These are phyloP conservation scores for Russula earlei DNA, from an alignment of 768 basidiomycete species.

Conservation along the genomic window DNA sequence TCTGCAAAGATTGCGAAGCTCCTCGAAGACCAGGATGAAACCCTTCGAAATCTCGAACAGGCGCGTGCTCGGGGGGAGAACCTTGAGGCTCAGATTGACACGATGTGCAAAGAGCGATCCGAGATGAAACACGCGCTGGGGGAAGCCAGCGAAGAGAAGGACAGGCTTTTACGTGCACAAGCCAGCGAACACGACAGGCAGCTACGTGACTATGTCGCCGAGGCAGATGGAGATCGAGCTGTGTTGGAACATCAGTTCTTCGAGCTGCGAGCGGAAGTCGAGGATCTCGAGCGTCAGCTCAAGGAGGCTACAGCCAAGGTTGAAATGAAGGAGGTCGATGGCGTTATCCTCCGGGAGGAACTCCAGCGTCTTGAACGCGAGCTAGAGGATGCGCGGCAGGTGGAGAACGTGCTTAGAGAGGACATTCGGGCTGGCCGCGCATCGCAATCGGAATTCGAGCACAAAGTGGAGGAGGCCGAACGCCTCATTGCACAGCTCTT, in stretches of 20 bases:
- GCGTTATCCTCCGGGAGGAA: slow-evolving; percentile 61
- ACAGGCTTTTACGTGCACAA: slow-evolving; percentile 61
- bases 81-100: slow-evolving; percentile 64
- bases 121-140: slow-evolving; percentile 58
- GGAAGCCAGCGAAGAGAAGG: slow-evolving; percentile 69
- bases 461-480: slow-evolving; percentile 51
- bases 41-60: slow-evolving; percentile 62
- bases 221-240: slow-evolving; percentile 89
- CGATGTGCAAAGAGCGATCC: slow-evolving; percentile 61
- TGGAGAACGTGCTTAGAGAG: slow-evolving; percentile 61
- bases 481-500: slow-evolving; percentile 75
- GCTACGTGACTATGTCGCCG: slow-evolving; percentile 82
- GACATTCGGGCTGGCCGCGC: slow-evolving; percentile 62
- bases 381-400: slow-evolving; percentile 53
- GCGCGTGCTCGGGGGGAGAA: slow-evolving; percentile 67
- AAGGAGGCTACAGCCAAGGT: slow-evolving; percentile 52
- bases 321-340: slow-evolving; percentile 60
- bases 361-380: slow-evolving; percentile 62
- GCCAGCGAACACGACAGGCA: slow-evolving; percentile 56
- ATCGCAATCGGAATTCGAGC: slow-evolving; percentile 60
- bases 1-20: slow-evolving; percentile 52
- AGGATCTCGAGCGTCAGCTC: slow-evolving; percentile 49
- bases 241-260: slow-evolving; percentile 84
- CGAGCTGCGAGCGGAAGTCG: slow-evolving; percentile 56
- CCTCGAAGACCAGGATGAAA: slow-evolving; percentile 68